Conservation (phyloP, 2,329 filamentous ascomycete genomes). For the Lomentospora prolificans region DNA sequence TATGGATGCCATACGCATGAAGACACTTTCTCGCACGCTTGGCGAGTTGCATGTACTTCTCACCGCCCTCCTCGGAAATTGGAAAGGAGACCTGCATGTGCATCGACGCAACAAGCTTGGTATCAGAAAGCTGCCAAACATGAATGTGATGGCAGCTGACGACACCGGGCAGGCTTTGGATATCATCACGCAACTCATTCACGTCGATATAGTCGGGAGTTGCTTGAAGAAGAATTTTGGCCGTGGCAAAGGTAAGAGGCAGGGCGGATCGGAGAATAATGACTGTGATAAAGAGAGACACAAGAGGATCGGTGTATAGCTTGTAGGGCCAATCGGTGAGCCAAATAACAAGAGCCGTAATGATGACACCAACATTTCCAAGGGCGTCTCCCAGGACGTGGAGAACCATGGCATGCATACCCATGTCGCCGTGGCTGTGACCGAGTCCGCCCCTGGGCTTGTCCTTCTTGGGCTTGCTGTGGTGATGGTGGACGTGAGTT, state of each 20-base stretch:
- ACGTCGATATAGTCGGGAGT: slow-evolving; percentile 82
- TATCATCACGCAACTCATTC: slow-evolving; percentile 86
- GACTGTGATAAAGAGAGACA: slow-evolving; percentile 87
- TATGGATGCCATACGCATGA: slow-evolving; percentile 93
- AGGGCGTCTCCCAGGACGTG: slow-evolving; percentile 75
- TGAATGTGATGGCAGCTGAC: slow-evolving; percentile 91
- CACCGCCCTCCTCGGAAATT: slow-evolving; percentile 68
- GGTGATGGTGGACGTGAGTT: slow-evolving; percentile 66
- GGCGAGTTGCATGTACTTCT: slow-evolving; percentile 85
- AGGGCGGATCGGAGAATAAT: slow-evolving; percentile 66
- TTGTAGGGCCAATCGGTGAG: slow-evolving; percentile 71
- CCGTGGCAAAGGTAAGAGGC: slow-evolving; percentile 68
- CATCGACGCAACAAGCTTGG: slow-evolving; percentile 84
- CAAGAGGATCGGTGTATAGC: slow-evolving; percentile 81
- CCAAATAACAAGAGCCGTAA: slow-evolving; percentile 82
- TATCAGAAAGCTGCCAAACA: slow-evolving; percentile 95
- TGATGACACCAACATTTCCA: slow-evolving; percentile 78
- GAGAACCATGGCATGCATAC: slow-evolving; percentile 80
- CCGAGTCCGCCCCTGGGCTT: slow-evolving; percentile 62
- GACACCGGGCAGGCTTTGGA: slow-evolving; percentile 73
- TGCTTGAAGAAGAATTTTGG: slow-evolving; percentile 85
- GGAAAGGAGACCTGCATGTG: slow-evolving; percentile 90
- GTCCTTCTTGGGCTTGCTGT: slow-evolving; percentile 33
- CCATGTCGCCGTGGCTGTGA: slow-evolving; percentile 80
- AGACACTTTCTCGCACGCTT: slow-evolving; percentile 76